Conservation (phyloP, 176 grass and related monocot genomes). For the Thinopyrum elongatum region DNA sequence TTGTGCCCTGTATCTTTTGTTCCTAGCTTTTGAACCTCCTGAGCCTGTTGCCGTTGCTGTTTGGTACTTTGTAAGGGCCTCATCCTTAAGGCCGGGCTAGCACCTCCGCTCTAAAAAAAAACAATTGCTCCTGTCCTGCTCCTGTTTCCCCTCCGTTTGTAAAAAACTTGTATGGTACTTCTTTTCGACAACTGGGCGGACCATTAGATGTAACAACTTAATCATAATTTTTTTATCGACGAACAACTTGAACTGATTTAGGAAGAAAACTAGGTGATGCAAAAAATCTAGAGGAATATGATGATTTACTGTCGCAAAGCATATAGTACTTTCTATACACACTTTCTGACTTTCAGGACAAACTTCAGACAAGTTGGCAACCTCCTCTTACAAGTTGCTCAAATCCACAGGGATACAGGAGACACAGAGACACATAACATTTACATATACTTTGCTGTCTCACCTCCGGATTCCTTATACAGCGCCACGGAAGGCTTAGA, state of each 20-base stretch:
- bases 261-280: neutral
- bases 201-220: neutral
- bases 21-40: too few relatives aligned
- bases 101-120: too few relatives aligned
- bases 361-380: neutral
- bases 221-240: neutral
- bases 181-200: too few relatives aligned
- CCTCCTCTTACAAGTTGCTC: neutral
- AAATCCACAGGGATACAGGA: neutral
- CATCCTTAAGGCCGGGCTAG: too few relatives aligned
- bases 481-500: conserved; percentile 20
- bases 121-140: too few relatives aligned
- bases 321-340: neutral
- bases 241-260: neutral
- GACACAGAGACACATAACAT: neutral
- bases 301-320: neutral
- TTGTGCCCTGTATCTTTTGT: too few relatives aligned
- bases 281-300: neutral
- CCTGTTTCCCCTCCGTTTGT: too few relatives aligned
- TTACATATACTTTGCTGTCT: neutral
- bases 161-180: neutral
- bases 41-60: too few relatives aligned
- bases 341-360: neutral
- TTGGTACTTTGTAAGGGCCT: too few relatives aligned
- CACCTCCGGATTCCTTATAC: neutral